Base-by-base conservation (phyloP, 495 filamentous ascomycete genomes). In the Penicillium roqueforti region DNA sequence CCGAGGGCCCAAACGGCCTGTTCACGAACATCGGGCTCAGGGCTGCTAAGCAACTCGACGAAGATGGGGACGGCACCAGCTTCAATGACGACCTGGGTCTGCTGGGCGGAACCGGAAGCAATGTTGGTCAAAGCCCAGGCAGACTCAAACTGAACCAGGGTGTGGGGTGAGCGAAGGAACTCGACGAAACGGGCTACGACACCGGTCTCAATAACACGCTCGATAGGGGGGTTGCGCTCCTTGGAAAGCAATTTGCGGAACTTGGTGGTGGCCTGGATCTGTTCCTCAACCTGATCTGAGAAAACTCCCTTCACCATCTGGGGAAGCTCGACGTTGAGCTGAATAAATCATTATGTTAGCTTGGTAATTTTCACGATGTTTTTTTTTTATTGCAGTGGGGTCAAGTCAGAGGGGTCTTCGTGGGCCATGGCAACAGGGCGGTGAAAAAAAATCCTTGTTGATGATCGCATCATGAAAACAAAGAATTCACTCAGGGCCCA, bases 71-170 rank as follows among this genome's bases (percentile, higher is more conserved):
- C 95, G 57, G 95, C 95, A 62, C 93, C 92, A 50, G 95, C 93
- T 71, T 97, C 92, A 63, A 99, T 97, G 62, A 99, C 95, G 14
- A 97, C 93, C 70, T 99, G 92, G 47, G 95, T 99, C 72, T 99
- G 95, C 59, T 90, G 86, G 37, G 95, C 92, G 53, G 92, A 96
- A 59, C 95, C 95, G 31, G 92, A 97, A 42, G 95, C 95, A 74
- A 99, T 99, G 78, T 99, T 99, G 74, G 95, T 99, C 67, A 99
- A 78, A 58, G 95, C 95, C 95, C 95, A 99, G 9, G 95, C 95
- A 61, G 95, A 93, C 75, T 99, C 95, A 70, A 99, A 99, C 74
- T 99, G 95, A 45, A 99, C 95, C 22, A 99, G 81, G 28, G 95
- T 99, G 69, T 99, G 95, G 48, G 95, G 95, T 26, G 95, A 99